Conservation (phyloP, 2,329 filamentous ascomycete species). For the Botryotinia convoluta region DNA sequence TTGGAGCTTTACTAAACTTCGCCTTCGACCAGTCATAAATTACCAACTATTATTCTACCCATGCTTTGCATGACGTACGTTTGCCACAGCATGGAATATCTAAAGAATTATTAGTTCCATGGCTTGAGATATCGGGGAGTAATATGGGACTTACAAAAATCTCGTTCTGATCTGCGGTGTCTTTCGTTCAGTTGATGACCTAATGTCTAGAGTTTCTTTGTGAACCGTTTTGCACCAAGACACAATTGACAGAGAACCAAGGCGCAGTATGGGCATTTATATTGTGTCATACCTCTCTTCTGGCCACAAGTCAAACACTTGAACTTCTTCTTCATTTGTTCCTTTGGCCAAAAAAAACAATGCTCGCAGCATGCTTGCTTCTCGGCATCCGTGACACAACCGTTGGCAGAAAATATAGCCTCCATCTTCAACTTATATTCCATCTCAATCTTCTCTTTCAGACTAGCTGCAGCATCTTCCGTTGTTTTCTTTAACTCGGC, state of each 20-base stretch:
- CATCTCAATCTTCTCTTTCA: slow-evolving; percentile 11
- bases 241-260: slow-evolving; percentile 25
- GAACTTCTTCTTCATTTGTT: slow-evolving; percentile 25
- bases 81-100: not conserved
- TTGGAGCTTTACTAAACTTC: too few relatives aligned
- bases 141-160: not conserved
- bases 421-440: slow-evolving; percentile 15
- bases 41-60: not conserved
- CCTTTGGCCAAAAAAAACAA: slow-evolving; percentile 26
- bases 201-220: not conserved
- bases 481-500: not conserved
- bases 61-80: not conserved
- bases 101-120: not conserved
- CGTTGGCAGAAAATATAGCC: slow-evolving; percentile 7
- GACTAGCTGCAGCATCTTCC: not conserved
- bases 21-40: too few relatives aligned
- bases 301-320: slow-evolving; percentile 26
- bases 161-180: not conserved
- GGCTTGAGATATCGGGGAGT: not conserved
- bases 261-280: slow-evolving; percentile 27
- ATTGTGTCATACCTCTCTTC: slow-evolving; percentile 25
- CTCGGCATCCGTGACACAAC: slow-evolving; percentile 21
- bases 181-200: not conserved
- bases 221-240: not conserved
- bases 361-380: slow-evolving; percentile 26